Percentiles rank a stretch among this genome's conserved stretches.
These are phyloP conservation scores for Annona cherimola DNA, from an alignment of 164 flowering plant species.

Conservation along the genomic window DNA sequence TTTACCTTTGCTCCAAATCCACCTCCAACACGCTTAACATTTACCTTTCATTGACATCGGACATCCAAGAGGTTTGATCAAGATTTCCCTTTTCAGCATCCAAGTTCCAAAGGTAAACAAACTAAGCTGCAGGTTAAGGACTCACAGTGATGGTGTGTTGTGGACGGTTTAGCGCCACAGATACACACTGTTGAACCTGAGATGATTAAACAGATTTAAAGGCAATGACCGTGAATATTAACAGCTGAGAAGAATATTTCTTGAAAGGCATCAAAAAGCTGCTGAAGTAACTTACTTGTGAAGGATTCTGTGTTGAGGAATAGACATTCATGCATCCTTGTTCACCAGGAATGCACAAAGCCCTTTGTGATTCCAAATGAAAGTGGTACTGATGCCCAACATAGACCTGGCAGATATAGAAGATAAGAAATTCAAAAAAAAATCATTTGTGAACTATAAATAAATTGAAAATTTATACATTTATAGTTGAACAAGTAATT, in stretches of 20 bases:
- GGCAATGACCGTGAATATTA: not conserved
- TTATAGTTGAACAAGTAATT: too few species aligned
- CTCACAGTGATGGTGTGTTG: slow-evolving; percentile 10
- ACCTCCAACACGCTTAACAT: slow-evolving; percentile 13
- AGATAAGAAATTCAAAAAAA: not conserved
- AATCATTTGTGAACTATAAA: not conserved
- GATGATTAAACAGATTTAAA: not conserved
- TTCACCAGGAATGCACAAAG: slow-evolving; percentile 12
- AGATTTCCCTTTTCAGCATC: not conserved
- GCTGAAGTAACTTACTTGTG: not conserved
- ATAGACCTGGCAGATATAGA: slow-evolving; percentile 5
- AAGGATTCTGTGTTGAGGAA: slow-evolving; percentile 11
- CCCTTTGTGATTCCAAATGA: slow-evolving; percentile 12
- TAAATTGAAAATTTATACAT: not conserved
- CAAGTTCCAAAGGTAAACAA: not conserved
- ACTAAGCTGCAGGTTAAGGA: not conserved
- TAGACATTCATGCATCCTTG: slow-evolving; percentile 10
- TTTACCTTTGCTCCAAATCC: slow-evolving; percentile 10
- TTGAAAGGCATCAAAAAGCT: not conserved
- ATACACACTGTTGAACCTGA: slow-evolving; percentile 10
- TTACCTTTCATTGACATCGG: not conserved
- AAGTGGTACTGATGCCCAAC: slow-evolving; percentile 13
- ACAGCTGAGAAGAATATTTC: not conserved
- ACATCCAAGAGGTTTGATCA: not conserved
- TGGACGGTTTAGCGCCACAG: slow-evolving; percentile 8